Conservation (phyloP, 306 rosid species). For the Cicer bijugum region DNA sequence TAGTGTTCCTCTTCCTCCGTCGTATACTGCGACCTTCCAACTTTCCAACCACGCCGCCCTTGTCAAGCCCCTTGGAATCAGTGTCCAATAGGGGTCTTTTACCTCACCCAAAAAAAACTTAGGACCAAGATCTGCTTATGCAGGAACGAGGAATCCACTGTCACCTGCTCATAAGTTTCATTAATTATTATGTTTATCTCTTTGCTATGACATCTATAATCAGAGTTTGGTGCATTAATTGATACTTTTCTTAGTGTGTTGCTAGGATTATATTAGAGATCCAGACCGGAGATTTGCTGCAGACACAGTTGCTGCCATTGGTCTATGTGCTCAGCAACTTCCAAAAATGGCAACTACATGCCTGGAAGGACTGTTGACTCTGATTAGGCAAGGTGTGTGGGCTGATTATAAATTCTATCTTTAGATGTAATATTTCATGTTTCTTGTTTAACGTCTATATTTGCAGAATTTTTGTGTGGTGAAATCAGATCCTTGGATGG, state of each 20-base stretch:
- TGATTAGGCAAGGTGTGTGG: conserved; percentile 75
- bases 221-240: conserved; percentile 44
- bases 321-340: conserved; percentile 79
- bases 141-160: conserved; percentile 5
- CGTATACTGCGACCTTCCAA: too few species aligned
- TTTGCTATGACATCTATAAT: conserved; percentile 30
- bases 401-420: conserved; percentile 38
- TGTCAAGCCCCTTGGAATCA: too few species aligned
- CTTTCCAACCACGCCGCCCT: too few species aligned
- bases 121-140: conserved; percentile 31
- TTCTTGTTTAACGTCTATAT: conserved; percentile 42
- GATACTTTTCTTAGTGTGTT: conserved; percentile 58
- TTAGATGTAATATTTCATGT: conserved; percentile 34
- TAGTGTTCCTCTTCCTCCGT: too few species aligned
- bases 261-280: conserved; percentile 91
- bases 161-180: conserved; percentile 29
- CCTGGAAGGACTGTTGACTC: conserved; percentile 72
- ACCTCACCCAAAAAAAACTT: background rate
- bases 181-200: conserved; percentile 1
- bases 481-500: conserved; percentile 68
- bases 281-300: conserved; percentile 97
- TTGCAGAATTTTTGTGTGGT: conserved; percentile 65
- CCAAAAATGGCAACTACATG: conserved; percentile 77
- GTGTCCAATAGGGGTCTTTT: background rate
- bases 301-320: conserved; percentile 89